A percentile compares a stretch with the other conserved stretches of the same genome.
Evolutionary conservation across 768 basidiomycete species (phyloP).

Genomic region (Pisolithus marmoratus): DNA sequence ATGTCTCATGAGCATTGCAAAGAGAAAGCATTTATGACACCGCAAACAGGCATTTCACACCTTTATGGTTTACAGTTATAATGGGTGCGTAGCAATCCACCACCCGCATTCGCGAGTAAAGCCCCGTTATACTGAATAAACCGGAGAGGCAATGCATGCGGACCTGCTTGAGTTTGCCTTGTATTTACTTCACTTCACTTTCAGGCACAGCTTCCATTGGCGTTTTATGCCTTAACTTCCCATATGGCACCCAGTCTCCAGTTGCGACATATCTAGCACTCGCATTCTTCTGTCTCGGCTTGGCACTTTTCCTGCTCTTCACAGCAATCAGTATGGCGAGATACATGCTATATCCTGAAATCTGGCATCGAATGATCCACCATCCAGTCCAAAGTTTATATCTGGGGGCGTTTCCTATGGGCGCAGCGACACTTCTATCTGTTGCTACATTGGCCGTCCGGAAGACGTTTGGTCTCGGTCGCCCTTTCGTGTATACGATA

Average conservation of each 20-base stretch:
- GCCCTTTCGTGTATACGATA: slow-evolving; percentile 30
- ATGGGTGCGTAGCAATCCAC: slow-evolving; percentile 50
- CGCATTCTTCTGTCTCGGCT: slow-evolving; percentile 55
- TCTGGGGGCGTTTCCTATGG: slow-evolving; percentile 52
- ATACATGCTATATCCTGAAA: slow-evolving; percentile 48
- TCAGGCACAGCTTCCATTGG: too few relatives aligned
- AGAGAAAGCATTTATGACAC: too few relatives aligned
- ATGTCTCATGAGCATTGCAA: too few relatives aligned
- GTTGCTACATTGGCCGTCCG: slow-evolving; percentile 21
- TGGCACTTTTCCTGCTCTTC: slow-evolving; percentile 49
- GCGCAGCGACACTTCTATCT: slow-evolving; percentile 51
- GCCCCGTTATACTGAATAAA: too few relatives aligned
- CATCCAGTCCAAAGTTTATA: slow-evolving; percentile 49
- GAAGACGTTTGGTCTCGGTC: too few relatives aligned
- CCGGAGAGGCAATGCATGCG: too few relatives aligned
- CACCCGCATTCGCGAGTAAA: slow-evolving; percentile 50
- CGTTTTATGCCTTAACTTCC: slow-evolving; percentile 29
- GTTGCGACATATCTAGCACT: slow-evolving; percentile 38
- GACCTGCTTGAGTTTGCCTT: too few relatives aligned
- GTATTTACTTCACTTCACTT: too few relatives aligned
- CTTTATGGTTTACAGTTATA: slow-evolving; percentile 49
- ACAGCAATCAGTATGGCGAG: slow-evolving; percentile 39
- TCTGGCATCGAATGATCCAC: slow-evolving; percentile 42
- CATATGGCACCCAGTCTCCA: slow-evolving; percentile 41
- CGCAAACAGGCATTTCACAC: slow-evolving; percentile 41